Conservation (phyloP, 352 stramenopile genomes). For the Phytophthora rubi region DNA sequence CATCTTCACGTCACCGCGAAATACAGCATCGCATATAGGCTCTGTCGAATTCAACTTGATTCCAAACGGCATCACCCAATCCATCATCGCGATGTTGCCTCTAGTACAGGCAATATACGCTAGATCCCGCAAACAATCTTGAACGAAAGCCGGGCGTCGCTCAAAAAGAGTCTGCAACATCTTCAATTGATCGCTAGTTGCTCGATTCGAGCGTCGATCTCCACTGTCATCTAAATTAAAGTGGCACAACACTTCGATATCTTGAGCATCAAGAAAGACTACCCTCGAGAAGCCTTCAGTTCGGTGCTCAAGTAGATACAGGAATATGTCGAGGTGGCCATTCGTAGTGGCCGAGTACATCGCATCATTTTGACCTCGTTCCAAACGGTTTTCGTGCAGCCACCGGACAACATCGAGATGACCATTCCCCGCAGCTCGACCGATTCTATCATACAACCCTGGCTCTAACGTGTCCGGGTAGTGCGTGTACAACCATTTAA, state of each 20-base stretch:
- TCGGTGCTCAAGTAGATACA: neutral
- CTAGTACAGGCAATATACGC: neutral
- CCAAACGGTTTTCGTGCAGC: neutral
- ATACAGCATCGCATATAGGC: neutral
- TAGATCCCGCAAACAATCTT: neutral
- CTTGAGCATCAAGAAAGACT: neutral
- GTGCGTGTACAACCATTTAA: neutral
- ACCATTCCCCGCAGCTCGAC: neutral
- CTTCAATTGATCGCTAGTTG: neutral
- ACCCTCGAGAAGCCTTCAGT: neutral
- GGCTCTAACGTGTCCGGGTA: neutral
- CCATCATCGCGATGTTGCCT: neutral
- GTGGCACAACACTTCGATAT: neutral
- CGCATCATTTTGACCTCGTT: neutral
- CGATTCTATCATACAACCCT: too few relatives aligned
- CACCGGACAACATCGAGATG: neutral
- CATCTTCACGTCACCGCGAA: neutral
- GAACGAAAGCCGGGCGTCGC: neutral
- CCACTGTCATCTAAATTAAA: neutral
- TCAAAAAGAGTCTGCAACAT: neutral
- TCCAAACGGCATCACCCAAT: neutral
- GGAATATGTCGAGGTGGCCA: neutral
- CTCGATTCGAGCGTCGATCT: neutral
- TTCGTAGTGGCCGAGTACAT: neutral
- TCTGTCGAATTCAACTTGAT: neutral